phyloP scores from a whole-genome alignment of 148 eudicot genomes.

The Tetragonia tetragonoides region DNA sequence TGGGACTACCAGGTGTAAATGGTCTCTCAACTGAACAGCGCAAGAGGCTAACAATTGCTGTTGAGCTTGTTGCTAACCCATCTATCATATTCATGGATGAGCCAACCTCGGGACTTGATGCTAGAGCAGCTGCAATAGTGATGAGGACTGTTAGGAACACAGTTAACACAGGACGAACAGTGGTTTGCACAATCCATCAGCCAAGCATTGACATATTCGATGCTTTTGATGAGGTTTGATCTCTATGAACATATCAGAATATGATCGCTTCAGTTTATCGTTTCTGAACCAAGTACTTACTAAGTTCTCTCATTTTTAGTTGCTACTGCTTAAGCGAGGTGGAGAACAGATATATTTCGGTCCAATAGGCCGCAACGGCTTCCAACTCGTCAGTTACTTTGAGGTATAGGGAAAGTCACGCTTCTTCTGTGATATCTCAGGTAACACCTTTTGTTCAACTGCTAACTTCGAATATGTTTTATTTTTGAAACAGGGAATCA shows the following conservation, averaged over 20 bases:
- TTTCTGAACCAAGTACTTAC: background rate
- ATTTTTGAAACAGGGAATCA: conserved; percentile 31
- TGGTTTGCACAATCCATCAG: conserved; percentile 77
- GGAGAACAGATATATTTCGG: conserved; percentile 67
- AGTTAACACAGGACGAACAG: conserved; percentile 58
- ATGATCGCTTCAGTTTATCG: background rate
- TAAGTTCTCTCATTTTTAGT: conserved; percentile 30
- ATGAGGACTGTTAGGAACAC: conserved; percentile 73
- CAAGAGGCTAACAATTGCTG: conserved; percentile 63
- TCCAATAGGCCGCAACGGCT: conserved; percentile 57
- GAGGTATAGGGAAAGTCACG: conserved; percentile 36
- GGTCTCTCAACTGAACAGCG: conserved; percentile 80
- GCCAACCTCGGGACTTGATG: conserved; percentile 73
- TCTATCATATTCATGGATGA: conserved; percentile 72
- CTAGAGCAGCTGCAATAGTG: conserved; percentile 80
- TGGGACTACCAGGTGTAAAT: conserved; percentile 67
- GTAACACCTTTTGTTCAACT: background rate
- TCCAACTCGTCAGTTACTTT: conserved; percentile 52
- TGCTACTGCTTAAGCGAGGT: conserved; percentile 57
- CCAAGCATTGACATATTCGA: conserved; percentile 79
- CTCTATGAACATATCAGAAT: background rate
- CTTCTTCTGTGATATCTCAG: background rate
- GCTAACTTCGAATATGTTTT: conserved; percentile 4
- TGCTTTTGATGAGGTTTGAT: conserved; percentile 61
- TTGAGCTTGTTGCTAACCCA: conserved; percentile 75